Percentiles rank a stretch among this genome's conserved stretches.
phyloP scores from a whole-genome alignment of 2,329 filamentous ascomycete genomes.

The Aureobasidium zeae region DNA sequence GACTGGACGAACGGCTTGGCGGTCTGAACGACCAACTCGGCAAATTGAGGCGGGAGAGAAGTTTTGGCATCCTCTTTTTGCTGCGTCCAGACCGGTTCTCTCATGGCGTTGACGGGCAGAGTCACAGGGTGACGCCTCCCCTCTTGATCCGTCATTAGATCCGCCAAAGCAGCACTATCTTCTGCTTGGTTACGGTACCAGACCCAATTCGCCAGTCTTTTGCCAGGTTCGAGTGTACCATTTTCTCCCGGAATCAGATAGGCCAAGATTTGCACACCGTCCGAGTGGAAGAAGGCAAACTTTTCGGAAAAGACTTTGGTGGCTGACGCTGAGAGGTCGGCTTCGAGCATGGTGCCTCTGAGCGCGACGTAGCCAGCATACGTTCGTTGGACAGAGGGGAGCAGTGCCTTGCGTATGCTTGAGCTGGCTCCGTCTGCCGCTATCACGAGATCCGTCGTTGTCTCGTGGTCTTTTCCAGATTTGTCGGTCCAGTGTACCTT shows the following conservation, averaged over 20 bases:
- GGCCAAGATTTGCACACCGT: constrained; percentile 32
- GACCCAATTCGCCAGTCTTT: constrained; percentile 40
- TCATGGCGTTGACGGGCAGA: constrained; percentile 35
- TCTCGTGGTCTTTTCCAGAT: constrained; percentile 20
- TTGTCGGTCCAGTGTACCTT: constrained; percentile 23
- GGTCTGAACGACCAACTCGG: constrained; percentile 34
- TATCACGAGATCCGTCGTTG: constrained; percentile 32
- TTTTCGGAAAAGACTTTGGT: constrained; percentile 29
- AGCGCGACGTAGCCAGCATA: constrained; percentile 28
- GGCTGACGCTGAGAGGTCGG: constrained; percentile 28
- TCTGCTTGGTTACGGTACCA: constrained; percentile 39
- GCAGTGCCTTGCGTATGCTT: constrained; percentile 22
- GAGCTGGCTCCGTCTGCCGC: constrained; percentile 36
- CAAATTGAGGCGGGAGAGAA: constrained; percentile 33
- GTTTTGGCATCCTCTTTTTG: constrained; percentile 28
- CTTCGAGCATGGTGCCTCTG: constrained; percentile 27
- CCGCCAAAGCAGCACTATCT: constrained; percentile 31
- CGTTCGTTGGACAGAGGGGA: constrained; percentile 23
- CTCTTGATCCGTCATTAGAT: constrained; percentile 38
- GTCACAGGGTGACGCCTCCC: constrained; percentile 35
- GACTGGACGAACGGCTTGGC: constrained; percentile 38
- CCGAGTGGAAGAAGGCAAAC: constrained; percentile 34
- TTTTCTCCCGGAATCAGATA: constrained; percentile 39
- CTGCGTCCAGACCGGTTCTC: constrained; percentile 32
- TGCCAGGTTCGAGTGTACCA: constrained; percentile 31